Evolutionary conservation across 2,329 filamentous ascomycete species (phyloP), one percentile per base, ranked within the genome.

Genomic region (Cytospora piceicola): DNA sequence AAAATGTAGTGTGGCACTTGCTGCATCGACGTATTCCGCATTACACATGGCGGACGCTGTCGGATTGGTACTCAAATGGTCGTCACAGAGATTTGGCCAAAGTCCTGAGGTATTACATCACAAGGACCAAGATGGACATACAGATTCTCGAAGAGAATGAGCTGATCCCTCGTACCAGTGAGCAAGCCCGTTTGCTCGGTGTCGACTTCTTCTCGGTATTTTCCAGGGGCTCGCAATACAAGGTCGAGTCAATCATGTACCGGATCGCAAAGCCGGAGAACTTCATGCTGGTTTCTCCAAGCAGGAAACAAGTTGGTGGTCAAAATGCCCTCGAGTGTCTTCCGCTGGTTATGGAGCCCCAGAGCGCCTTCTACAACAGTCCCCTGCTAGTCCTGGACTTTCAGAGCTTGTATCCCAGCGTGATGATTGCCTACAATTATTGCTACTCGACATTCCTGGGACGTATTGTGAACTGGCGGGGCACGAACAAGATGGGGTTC

Each of bases 391-490:
- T 99, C 0, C 82, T 99, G 8, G 95, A 99, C 77, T 99, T 99
- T 69, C 94, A 98, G 74, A 96, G 93, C 67, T 80, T 99, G 57
- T 99, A 99, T 70, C 95, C 95, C 0, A 97, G 94, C 76, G 90
- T 98, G 67, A 97, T 99, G 93, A 98, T 99, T 74, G 95, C 95
- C 0, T 98, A 99, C 80, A 99, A 99, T 73, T 95, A 97, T 75
- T 99, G 95, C 79, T 99, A 99, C 75, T 98, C 95, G 0, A 99
- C 95, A 0, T 99, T 94, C 71, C 83, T 98, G 0, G 95, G 95
- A 0, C 88, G 95, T 34, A 88, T 97, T 49, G 86, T 88, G 32
- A 87, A 88, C 71, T 97, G 94, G 94, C 88, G 93, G n/a, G 94
- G 93, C 2, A 88, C 86, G 34, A 94, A 93, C 80, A 97, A 98